Conservation (phyloP, 148 eudicot genomes). For the Diospyros lotus region DNA sequence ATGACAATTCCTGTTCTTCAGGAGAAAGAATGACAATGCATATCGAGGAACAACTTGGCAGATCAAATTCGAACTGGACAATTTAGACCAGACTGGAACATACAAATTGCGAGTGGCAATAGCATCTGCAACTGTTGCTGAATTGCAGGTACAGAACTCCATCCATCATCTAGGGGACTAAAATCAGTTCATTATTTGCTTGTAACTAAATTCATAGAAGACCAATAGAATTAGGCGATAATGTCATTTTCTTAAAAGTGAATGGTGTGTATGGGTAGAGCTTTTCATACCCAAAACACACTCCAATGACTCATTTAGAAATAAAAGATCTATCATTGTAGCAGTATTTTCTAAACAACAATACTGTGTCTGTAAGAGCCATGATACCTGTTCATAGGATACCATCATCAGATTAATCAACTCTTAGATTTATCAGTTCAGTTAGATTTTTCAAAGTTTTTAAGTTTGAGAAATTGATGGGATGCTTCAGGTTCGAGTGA, state of each 20-base stretch:
- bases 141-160: conserved; percentile 38
- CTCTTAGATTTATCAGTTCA: no score
- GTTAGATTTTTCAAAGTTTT: no score
- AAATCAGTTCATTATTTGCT: not conserved
- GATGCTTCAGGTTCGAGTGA: conserved; percentile 36
- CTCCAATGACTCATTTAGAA: not conserved
- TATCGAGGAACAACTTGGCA: conserved; percentile 79
- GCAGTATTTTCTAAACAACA: not conserved
- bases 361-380: no score
- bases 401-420: no score
- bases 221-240: no score
- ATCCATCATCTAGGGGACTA: no score
- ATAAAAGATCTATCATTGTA: not conserved
- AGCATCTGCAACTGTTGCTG: conserved; percentile 66
- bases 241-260: no score
- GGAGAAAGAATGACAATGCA: conserved; percentile 46
- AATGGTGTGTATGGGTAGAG: no score
- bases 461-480: no score
- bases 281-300: no score
- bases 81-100: conserved; percentile 30
- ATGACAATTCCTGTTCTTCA: conserved; percentile 9
- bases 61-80: conserved; percentile 62
- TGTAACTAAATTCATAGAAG: not conserved
- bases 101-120: conserved; percentile 71
- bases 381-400: no score